Evolutionary conservation across 1,139 yeast genomes (phyloP).

Genomic region (Tardiomyces depauwii): DNA sequence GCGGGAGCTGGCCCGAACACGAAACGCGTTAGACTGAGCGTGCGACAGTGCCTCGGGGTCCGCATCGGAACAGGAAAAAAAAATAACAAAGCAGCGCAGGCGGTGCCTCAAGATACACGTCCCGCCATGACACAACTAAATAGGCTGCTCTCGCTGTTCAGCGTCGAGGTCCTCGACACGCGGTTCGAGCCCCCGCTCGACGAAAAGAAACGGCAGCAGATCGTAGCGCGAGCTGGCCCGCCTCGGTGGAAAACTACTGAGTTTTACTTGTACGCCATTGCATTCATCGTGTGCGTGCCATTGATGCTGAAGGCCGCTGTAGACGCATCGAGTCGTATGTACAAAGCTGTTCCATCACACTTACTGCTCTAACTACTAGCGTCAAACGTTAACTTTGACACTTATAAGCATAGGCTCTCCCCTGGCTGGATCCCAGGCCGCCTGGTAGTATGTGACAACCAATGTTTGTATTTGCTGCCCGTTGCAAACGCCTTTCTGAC

Average conservation of each 20-base stretch:
- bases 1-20: no score
- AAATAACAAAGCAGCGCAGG: no score
- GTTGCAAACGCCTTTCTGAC: no score
- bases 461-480: no score
- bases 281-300: slow-evolving; percentile 64
- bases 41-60: no score
- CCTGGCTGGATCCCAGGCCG: slow-evolving; percentile 60
- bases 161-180: slow-evolving; percentile 68
- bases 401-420: slow-evolving; percentile 52
- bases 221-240: slow-evolving; percentile 35
- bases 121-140: not conserved
- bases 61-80: no score
- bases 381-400: slow-evolving; percentile 62
- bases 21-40: no score
- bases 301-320: slow-evolving; percentile 71
- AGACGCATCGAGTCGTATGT: slow-evolving; percentile 50
- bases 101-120: not conserved
- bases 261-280: slow-evolving; percentile 52
- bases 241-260: slow-evolving; percentile 71
- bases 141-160: slow-evolving; percentile 29
- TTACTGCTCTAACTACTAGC: slow-evolving; percentile 16
- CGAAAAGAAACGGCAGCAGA: slow-evolving; percentile 30
- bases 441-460: not conserved
- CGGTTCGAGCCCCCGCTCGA: slow-evolving; percentile 51
- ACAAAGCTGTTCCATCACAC: not conserved